Conservation (phyloP, 768 basidiomycete genomes). For the Lentinula sp. region DNA sequence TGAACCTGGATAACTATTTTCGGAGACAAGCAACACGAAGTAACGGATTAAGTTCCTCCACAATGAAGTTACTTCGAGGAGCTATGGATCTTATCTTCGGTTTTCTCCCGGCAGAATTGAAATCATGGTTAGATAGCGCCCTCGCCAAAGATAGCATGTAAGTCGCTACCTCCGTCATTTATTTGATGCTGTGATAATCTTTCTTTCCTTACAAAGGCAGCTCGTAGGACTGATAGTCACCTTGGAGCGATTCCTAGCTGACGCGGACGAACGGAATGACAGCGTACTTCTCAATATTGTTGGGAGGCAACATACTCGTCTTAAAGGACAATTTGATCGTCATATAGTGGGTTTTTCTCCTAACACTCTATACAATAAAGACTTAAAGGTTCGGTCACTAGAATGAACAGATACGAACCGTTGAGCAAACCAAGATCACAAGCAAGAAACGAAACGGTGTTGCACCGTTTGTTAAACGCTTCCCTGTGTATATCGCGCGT, state of each 20-base stretch:
- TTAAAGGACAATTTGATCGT: conserved; percentile 72
- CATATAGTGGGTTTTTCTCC: conserved; percentile 48
- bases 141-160: conserved; percentile 74
- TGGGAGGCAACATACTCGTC: conserved; percentile 76
- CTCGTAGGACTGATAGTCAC: conserved; percentile 76
- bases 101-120: conserved; percentile 79
- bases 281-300: conserved; percentile 72
- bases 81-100: conserved; percentile 96
- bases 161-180: conserved; percentile 9
- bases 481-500: conserved; percentile 80
- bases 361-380: background rate
- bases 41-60: conserved; percentile 58
- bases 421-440: conserved; percentile 87
- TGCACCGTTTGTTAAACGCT: conserved; percentile 86
- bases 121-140: conserved; percentile 78
- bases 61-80: conserved; percentile 74
- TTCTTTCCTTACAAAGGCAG: conserved; percentile 46
- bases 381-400: conserved; percentile 20
- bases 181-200: background rate
- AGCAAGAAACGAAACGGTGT: conserved; percentile 93
- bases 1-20: conserved; percentile 92
- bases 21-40: conserved; percentile 81
- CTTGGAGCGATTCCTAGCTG: conserved; percentile 69
- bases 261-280: conserved; percentile 77
- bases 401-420: conserved; percentile 82